Base-by-base conservation (phyloP, 805 yeast genomes). In the Candida ulmi region DNA sequence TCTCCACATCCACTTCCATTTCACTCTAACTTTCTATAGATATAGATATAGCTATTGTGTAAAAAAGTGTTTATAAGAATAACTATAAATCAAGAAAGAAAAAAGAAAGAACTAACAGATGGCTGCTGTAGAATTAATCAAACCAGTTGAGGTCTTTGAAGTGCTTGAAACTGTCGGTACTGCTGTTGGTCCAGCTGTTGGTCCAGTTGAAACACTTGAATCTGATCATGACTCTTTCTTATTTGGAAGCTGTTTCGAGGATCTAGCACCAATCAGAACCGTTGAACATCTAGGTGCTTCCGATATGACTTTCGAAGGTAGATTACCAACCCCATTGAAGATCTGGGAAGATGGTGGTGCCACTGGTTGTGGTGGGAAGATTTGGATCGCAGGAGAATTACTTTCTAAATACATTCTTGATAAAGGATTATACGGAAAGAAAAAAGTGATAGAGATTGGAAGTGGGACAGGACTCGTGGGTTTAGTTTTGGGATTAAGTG, bases 391-490 rank as follows among this genome's bases (percentile, higher is more conserved):
- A 9, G 83, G 82, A 15, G 77, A 75, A 39, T 58, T 75, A 34
- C 57, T 76, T 16, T 65, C 78, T 12, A 60, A 70, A 30, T 76
- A 74, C 42, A 44, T 74, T 8, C 37, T 66, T 2, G 63, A 60
- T 32, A 43, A 43, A 16, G 47, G 47, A 5, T 28, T 47, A 1
- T 19, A 37, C 5, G 46, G 45, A 11, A 44, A 52, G 31, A 51
- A 47, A 27, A 62, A 61, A 27, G 61, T 74, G 5, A 50, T 76
- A 11, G 83, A 76, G 45, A 55, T 76, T 15, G 83, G 83, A 0
- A 66, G 76, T 42, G 83, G 83, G 4, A 76, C 83, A 0, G 83
- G 83, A 0, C 57, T 77, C 2, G 75, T 71, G 7, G 82, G 81
- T 2, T 40, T 65, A 13, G 59, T 64, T 12, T 43, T 63, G 11